phyloP scores from a whole-genome alignment of 345 rosid genomes.

The Rhodomyrtus tomentosa region DNA sequence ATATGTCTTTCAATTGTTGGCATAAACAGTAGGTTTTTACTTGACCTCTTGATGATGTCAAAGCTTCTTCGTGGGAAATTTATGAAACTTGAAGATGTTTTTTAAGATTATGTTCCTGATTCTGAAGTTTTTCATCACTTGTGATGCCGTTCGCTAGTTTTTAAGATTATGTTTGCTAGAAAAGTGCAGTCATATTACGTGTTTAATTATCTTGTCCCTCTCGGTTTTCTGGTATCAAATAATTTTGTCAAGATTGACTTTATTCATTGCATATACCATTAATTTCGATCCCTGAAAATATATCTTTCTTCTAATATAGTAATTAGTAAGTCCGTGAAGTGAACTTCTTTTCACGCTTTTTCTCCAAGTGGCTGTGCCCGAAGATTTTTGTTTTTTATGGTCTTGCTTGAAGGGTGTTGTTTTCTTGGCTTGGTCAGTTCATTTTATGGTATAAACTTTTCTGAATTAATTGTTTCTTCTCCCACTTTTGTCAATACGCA shows the following conservation, averaged over 20 bases:
- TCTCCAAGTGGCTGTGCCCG: background rate
- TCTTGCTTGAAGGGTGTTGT: background rate
- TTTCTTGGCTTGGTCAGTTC: background rate
- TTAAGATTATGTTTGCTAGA: background rate
- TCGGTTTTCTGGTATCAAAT: background rate
- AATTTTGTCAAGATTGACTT: background rate
- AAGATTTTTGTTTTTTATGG: background rate
- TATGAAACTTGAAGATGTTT: background rate
- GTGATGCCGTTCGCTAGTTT: background rate
- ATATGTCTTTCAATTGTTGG: background rate
- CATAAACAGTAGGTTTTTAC: background rate
- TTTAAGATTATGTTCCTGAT: background rate
- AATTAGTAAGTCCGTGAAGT: background rate
- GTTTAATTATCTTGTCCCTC: background rate
- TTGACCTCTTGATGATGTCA: background rate
- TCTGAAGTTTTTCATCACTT: background rate
- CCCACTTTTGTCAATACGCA: background rate
- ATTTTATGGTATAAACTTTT: background rate
- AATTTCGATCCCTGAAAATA: background rate
- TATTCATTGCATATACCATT: background rate
- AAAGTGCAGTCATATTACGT: background rate
- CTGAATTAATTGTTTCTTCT: background rate
- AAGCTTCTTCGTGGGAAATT: background rate
- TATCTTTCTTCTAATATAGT: background rate
- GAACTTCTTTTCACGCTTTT: background rate